A percentile compares a stretch with the other conserved stretches of the same genome.
Evolutionary conservation across 192 early-diverging fungal species (phyloP).

Genomic region (Podila horticola): DNA sequence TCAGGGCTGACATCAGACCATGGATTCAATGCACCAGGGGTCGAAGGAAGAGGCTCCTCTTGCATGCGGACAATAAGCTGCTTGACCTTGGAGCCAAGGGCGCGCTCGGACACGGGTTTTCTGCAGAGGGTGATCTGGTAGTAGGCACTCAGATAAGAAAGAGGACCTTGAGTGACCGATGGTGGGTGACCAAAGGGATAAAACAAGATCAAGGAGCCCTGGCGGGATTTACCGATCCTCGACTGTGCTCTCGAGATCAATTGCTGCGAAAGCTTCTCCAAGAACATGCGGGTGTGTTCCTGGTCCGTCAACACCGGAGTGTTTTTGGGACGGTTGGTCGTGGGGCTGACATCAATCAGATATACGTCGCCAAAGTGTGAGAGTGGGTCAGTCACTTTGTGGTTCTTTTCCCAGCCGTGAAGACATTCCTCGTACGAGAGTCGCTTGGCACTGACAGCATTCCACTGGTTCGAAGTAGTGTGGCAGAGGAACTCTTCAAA

Average conservation of each 20-base stretch:
- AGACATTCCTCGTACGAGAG: constrained; percentile 39
- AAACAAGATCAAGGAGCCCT: constrained; percentile 41
- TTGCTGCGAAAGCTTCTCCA: constrained; percentile 24
- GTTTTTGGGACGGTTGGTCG: constrained; percentile 23
- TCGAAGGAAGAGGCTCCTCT: constrained; percentile 17
- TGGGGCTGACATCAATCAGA: constrained; percentile 44
- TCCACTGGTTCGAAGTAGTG: constrained; percentile 30
- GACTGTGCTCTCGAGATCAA: constrained; percentile 26
- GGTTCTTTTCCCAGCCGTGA: constrained; percentile 23
- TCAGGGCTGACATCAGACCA: background rate
- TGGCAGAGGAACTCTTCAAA: constrained; percentile 50
- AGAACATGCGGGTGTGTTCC: constrained; percentile 30
- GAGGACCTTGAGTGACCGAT: constrained; percentile 36
- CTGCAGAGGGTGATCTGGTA: constrained; percentile 49
- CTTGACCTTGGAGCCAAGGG: constrained; percentile 44
- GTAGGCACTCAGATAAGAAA: constrained; percentile 19
- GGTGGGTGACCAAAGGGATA: constrained; percentile 51
- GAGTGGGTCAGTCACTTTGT: constrained; percentile 9
- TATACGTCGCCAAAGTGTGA: constrained; percentile 39
- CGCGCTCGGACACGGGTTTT: constrained; percentile 44
- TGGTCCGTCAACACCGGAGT: constrained; percentile 26
- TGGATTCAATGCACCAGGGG: background rate
- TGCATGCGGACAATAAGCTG: background rate
- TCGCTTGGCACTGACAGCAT: constrained; percentile 15
- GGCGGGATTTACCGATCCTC: constrained; percentile 25